Conservation (phyloP, 352 stramenopile species). For the Saprolegnia diclina region DNA sequence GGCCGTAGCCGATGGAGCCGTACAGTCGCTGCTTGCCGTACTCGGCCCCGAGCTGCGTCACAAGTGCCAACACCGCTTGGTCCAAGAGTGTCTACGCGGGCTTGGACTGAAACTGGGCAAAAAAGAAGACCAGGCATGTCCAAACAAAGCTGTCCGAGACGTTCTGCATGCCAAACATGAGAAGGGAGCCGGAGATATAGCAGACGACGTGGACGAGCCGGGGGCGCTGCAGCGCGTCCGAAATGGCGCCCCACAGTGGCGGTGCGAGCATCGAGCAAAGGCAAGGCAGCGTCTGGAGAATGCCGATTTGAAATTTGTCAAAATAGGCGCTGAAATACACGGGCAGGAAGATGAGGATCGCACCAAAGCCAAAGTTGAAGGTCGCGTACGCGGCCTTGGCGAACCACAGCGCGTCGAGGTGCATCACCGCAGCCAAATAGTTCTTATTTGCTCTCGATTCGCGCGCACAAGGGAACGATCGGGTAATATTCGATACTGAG, state of each 20-base stretch:
- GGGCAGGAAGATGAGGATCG: constrained; percentile 67
- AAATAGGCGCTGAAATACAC: constrained; percentile 37
- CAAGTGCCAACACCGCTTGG: constrained; percentile 59
- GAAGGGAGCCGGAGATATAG: constrained; percentile 47
- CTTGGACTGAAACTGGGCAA: constrained; percentile 60
- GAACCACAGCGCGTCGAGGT: constrained; percentile 36
- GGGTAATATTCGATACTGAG: too few species aligned
- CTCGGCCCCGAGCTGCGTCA: constrained; percentile 61
- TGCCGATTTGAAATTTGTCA: constrained; percentile 69
- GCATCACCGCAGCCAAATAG: neutral
- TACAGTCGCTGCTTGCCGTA: constrained; percentile 82
- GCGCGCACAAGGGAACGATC: too few species aligned
- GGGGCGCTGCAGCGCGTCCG: constrained; percentile 60
- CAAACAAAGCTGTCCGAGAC: constrained; percentile 42
- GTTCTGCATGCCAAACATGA: constrained; percentile 57
- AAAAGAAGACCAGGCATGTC: constrained; percentile 44
- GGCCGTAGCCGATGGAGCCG: constrained; percentile 61
- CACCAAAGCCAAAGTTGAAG: constrained; percentile 54
- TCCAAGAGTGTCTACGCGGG: constrained; percentile 60
- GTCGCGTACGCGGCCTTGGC: constrained; percentile 75
- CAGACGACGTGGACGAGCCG: constrained; percentile 55
- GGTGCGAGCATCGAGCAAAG: constrained; percentile 60
- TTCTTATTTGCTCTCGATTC: too few species aligned
- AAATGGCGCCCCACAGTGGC: constrained; percentile 66
- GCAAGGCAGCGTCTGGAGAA: constrained; percentile 61